A percentile compares a stretch with the other conserved stretches of the same genome.
phyloP scores from a whole-genome alignment of 345 rosid species.

The Populus davidiana region DNA sequence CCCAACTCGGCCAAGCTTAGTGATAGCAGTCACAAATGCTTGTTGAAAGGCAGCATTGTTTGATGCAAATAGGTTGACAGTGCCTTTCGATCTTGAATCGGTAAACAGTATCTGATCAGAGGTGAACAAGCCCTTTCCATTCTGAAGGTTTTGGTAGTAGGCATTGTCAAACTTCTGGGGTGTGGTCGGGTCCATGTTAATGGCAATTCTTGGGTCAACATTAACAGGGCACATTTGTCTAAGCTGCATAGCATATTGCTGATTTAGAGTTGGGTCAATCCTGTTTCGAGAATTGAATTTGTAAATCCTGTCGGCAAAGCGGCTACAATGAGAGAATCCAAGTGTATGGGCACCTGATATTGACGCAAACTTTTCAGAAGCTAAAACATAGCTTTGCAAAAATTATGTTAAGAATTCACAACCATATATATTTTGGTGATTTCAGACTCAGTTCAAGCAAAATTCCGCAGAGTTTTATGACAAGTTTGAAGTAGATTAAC shows the following conservation, averaged over 20 bases:
- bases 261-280: conserved; percentile 29
- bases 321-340: conserved; percentile 76
- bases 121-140: conserved; percentile 62
- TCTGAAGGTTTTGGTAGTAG: conserved; percentile 66
- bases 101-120: conserved; percentile 71
- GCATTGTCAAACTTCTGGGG: conserved; percentile 73
- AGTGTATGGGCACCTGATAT: conserved; percentile 49
- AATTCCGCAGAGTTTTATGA: too few relatives aligned
- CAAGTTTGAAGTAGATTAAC: too few relatives aligned
- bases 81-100: conserved; percentile 55
- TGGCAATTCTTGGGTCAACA: conserved; percentile 69
- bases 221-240: conserved; percentile 51
- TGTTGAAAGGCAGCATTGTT: conserved; percentile 45
- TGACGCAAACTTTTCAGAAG: too few relatives aligned
- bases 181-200: conserved; percentile 76
- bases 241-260: too few relatives aligned
- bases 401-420: too few relatives aligned
- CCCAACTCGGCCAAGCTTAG: conserved; percentile 74
- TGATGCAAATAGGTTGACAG: conserved; percentile 57
- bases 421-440: too few relatives aligned
- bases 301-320: conserved; percentile 62
- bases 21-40: conserved; percentile 67
- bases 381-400: too few relatives aligned
- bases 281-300: conserved; percentile 45
- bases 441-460: too few relatives aligned